Percentiles rank a stretch among this genome's conserved stretches.
These are phyloP conservation scores for Remersonia thermophila DNA, from an alignment of 2,329 filamentous ascomycete species.

Conservation along the genomic window DNA sequence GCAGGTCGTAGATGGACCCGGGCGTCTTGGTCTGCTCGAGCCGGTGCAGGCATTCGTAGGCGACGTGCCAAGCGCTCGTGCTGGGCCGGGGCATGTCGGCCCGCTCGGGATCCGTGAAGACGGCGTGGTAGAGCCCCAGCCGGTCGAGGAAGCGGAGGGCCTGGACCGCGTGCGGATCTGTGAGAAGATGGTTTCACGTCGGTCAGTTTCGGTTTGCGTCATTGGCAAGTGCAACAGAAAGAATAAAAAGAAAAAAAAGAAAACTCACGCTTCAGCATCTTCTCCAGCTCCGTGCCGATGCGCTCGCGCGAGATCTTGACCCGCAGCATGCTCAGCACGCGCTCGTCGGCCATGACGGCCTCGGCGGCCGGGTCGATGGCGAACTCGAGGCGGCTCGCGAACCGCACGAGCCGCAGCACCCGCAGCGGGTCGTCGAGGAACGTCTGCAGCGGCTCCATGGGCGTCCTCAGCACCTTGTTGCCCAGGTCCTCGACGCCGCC, in stretches of 20 bases:
- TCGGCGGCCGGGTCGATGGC: slow-evolving; percentile 59
- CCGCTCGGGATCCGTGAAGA: slow-evolving; percentile 59
- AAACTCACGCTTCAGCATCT: slow-evolving; percentile 72
- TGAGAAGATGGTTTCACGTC: too few relatives aligned
- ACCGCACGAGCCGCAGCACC: slow-evolving; percentile 75
- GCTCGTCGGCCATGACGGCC: slow-evolving; percentile 60
- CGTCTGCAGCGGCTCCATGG: slow-evolving; percentile 76
- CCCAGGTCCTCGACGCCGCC: slow-evolving; percentile 65
- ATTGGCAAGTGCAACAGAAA: too few relatives aligned
- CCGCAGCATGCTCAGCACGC: slow-evolving; percentile 67
- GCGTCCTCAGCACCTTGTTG: slow-evolving; percentile 64
- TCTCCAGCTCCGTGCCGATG: slow-evolving; percentile 76
- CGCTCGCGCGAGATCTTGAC: slow-evolving; percentile 87
- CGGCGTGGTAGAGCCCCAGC: slow-evolving; percentile 55
- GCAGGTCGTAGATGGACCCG: slow-evolving; percentile 36
- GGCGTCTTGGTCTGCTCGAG: slow-evolving; percentile 33
- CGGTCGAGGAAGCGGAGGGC: slow-evolving; percentile 54
- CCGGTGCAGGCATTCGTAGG: slow-evolving; percentile 50
- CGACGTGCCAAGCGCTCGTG: slow-evolving; percentile 45
- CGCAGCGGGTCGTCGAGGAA: slow-evolving; percentile 90
- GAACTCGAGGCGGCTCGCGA: slow-evolving; percentile 76
- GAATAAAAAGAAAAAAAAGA: too few relatives aligned
- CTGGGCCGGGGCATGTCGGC: slow-evolving; percentile 42
- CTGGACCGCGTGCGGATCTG: slow-evolving; percentile 45
- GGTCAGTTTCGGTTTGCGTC: background rate